phyloP scores from a whole-genome alignment of 2,329 filamentous ascomycete species.

The Colletotrichum sublineola region DNA sequence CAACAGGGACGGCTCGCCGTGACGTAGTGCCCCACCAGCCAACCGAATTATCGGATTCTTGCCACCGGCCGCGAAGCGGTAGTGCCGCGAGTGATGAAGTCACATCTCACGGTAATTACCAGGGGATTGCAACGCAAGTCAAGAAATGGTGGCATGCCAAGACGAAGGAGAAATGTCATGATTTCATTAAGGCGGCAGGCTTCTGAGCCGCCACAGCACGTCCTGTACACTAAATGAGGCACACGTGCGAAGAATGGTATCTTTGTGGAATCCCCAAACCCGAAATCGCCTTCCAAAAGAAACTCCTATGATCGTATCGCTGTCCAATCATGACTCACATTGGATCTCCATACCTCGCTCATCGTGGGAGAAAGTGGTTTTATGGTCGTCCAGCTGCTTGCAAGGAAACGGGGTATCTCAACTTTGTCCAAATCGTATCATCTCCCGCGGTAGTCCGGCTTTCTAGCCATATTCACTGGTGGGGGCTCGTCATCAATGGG shows the following conservation, averaged over 20 bases:
- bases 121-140: not conserved
- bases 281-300: conserved; percentile 6
- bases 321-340: not conserved
- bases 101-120: not conserved
- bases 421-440: conserved; percentile 46
- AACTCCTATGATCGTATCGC: conserved; percentile 16
- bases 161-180: conserved; percentile 8
- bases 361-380: not conserved
- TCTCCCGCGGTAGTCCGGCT: conserved; percentile 78
- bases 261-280: conserved; percentile 21
- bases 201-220: conserved; percentile 8
- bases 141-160: not conserved
- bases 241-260: conserved; percentile 38
- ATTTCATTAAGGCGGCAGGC: conserved; percentile 30
- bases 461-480: conserved; percentile 85
- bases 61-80: conserved; percentile 22
- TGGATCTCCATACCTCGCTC: too few relatives aligned
- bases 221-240: not conserved
- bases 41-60: conserved; percentile 27
- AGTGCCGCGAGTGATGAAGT: conserved; percentile 27
- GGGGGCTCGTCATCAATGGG: conserved; percentile 85
- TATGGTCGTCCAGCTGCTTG: not conserved
- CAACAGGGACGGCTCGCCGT: conserved; percentile 22
- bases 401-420: not conserved
- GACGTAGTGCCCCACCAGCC: conserved; percentile 35